phyloP scores from a whole-genome alignment of 1,284 basidiomycete genomes.

The Puccinia hordei region DNA sequence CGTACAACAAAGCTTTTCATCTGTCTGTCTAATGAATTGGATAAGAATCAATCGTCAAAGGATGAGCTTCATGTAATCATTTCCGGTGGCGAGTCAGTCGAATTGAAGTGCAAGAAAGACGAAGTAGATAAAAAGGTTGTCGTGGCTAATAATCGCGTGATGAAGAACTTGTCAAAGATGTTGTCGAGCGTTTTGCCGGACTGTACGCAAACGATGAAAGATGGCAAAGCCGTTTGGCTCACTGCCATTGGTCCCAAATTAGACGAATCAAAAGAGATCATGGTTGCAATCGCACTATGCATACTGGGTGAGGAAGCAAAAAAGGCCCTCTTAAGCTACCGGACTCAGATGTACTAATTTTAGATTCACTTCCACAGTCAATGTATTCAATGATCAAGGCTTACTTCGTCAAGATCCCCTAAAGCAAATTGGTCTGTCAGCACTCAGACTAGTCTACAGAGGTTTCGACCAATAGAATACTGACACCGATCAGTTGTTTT shows the following conservation, averaged over 20 bases:
- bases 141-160: neutral
- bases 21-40: slow-evolving; percentile 12
- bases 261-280: slow-evolving; percentile 18
- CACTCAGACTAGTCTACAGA: neutral
- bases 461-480: neutral
- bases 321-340: neutral
- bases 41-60: neutral
- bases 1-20: slow-evolving; percentile 1
- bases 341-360: neutral
- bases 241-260: slow-evolving; percentile 25
- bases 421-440: neutral
- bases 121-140: neutral
- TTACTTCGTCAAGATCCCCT: neutral
- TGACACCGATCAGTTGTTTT: neutral
- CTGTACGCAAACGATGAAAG: slow-evolving; percentile 19
- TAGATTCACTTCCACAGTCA: neutral
- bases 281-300: slow-evolving; percentile 42
- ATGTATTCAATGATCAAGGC: slow-evolving; percentile 16
- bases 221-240: neutral
- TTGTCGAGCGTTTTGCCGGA: slow-evolving; percentile 26
- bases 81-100: neutral
- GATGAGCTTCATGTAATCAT: slow-evolving; percentile 11
- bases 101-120: neutral
- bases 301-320: slow-evolving; percentile 22
- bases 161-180: slow-evolving; percentile 31